Evolutionary conservation across 768 basidiomycete species (phyloP).

Genomic region (Hypsizygus marmoreus): DNA sequence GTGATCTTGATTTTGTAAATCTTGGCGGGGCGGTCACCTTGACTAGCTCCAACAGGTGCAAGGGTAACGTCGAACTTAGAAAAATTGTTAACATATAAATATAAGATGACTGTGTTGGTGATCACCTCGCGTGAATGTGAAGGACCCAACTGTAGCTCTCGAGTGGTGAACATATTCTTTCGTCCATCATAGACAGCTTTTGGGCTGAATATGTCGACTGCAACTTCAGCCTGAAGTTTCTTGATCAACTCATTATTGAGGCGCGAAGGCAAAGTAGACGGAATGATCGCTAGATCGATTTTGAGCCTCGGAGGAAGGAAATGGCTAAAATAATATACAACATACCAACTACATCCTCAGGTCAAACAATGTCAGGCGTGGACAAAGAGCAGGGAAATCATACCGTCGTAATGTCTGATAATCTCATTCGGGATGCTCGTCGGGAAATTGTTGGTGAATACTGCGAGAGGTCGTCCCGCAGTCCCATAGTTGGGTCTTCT

Average conservation of each 20-base stretch:
- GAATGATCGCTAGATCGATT: conserved; percentile 9
- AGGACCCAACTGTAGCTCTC: conserved; percentile 10
- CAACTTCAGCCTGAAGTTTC: conserved; percentile 56
- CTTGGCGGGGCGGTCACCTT: conserved; percentile 40
- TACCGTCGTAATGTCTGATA: conserved; percentile 26
- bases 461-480: conserved; percentile 25
- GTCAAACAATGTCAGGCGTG: not conserved
- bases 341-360: conserved; percentile 18
- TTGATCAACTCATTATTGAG: conserved; percentile 71
- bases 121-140: conserved; percentile 9
- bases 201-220: conserved; percentile 67
- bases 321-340: not conserved
- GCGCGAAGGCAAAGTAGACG: conserved; percentile 50
- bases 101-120: too few species aligned
- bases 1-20: conserved; percentile 55
- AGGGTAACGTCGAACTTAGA: conserved; percentile 28
- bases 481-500: conserved; percentile 35
- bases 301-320: not conserved
- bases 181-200: conserved; percentile 76
- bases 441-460: conserved; percentile 24
- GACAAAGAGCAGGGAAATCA: not conserved
- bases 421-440: conserved; percentile 13
- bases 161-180: conserved; percentile 37
- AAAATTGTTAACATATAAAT: conserved; percentile 25
- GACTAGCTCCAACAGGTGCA: conserved; percentile 40